These are phyloP conservation scores for Xylaria sp. DNA, from an alignment of 2,329 filamentous ascomycete genomes.

Conservation along the genomic window DNA sequence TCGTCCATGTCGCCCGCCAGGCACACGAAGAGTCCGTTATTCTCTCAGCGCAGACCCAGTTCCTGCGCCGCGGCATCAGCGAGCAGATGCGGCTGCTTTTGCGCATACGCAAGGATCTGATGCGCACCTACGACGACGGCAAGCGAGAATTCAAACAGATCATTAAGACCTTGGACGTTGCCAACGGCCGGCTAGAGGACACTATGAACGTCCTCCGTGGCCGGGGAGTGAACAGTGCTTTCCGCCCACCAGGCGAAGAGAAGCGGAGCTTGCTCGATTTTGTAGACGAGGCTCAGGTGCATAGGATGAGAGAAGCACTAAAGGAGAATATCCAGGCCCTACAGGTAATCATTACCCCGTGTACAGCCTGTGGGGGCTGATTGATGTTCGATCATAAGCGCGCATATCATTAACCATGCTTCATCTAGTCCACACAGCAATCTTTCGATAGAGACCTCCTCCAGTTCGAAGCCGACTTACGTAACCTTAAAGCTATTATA, in stretches of 20 bases:
- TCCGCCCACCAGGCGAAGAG: constrained; percentile 68
- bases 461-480: constrained; percentile 79
- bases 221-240: constrained; percentile 71
- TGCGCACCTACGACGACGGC: constrained; percentile 66
- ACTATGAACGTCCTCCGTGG: constrained; percentile 73
- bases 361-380: neutral
- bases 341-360: constrained; percentile 59
- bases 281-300: constrained; percentile 76
- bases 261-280: constrained; percentile 77
- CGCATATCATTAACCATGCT: constrained; percentile 25
- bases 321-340: constrained; percentile 77
- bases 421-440: constrained; percentile 67
- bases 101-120: constrained; percentile 62
- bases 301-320: constrained; percentile 71
- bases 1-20: constrained; percentile 78
- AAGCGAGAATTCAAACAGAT: constrained; percentile 70
- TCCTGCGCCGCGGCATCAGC: constrained; percentile 70
- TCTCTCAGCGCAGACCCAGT: constrained; percentile 74
- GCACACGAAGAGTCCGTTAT: constrained; percentile 83
- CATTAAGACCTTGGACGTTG: constrained; percentile 72
- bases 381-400: neutral
- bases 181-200: constrained; percentile 70
- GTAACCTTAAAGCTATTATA: constrained; percentile 69
- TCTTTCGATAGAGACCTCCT: constrained; percentile 81
- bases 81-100: constrained; percentile 65